A percentile compares a stretch with the other conserved stretches of the same genome.
These are phyloP conservation scores for Colletotrichum truncatum DNA, from an alignment of 2,329 filamentous ascomycete genomes.

Conservation along the genomic window DNA sequence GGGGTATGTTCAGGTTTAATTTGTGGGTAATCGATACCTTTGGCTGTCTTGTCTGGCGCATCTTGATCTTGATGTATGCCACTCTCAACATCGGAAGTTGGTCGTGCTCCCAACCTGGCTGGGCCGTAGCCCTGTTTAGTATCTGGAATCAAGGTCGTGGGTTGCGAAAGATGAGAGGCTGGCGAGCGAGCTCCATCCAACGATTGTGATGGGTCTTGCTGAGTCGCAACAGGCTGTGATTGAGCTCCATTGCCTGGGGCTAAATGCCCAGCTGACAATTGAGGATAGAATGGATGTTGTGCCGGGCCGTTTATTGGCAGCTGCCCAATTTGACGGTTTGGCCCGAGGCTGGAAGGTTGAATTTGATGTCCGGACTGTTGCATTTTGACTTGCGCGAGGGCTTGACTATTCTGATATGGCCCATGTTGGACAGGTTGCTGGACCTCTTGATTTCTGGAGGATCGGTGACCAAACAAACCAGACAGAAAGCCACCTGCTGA, in stretches of 20 bases:
- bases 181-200: background rate
- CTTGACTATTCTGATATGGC: background rate
- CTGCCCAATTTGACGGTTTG: background rate
- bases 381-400: background rate
- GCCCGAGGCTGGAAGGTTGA: background rate
- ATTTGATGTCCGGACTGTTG: background rate
- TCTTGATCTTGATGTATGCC: background rate
- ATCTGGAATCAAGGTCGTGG: background rate
- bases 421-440: conserved; percentile 8
- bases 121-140: background rate
- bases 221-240: background rate
- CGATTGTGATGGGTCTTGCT: too few species aligned
- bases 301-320: background rate
- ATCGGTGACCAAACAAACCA: conserved; percentile 33
- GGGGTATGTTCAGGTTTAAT: background rate
- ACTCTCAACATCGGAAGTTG: background rate
- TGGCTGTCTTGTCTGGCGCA: background rate
- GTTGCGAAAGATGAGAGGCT: background rate
- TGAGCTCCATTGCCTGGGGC: background rate
- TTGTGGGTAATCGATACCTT: background rate
- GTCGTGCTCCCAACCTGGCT: background rate
- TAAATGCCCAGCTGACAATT: background rate
- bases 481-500: conserved; percentile 35
- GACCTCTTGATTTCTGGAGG: conserved; percentile 32
- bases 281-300: conserved; percentile 12